phyloP scores from a whole-genome alignment of 2,329 filamentous ascomycete species.

The Calonectria fujianensis region DNA sequence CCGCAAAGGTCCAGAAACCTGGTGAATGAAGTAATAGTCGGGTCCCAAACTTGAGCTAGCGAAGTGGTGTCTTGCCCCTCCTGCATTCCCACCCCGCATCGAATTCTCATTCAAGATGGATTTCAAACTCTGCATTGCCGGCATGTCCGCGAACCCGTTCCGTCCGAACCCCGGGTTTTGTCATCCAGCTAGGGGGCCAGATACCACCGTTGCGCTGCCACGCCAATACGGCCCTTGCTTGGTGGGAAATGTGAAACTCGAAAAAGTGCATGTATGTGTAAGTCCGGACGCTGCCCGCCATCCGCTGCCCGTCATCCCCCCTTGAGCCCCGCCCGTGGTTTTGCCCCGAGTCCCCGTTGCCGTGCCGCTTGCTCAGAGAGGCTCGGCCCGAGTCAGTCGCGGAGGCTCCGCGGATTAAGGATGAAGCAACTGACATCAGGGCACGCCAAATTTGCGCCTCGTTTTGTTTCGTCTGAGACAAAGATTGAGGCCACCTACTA shows the following conservation, averaged over 20 bases:
- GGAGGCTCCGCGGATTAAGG: constrained; percentile 2
- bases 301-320: constrained; percentile 31
- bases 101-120: constrained; percentile 24
- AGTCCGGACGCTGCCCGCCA: constrained; percentile 24
- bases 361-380: constrained; percentile 23
- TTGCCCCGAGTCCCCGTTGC: constrained; percentile 28
- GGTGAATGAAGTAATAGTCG: constrained; percentile 18
- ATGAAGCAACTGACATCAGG: background rate
- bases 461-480: constrained; percentile 16
- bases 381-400: constrained; percentile 33
- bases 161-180: constrained; percentile 13
- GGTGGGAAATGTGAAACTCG: background rate
- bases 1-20: constrained; percentile 26
- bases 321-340: constrained; percentile 23
- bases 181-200: background rate
- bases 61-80: background rate
- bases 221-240: constrained; percentile 5
- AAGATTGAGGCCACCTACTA: background rate
- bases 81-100: constrained; percentile 22
- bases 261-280: constrained; percentile 3
- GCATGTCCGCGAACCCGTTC: constrained; percentile 24
- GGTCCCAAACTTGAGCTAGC: background rate
- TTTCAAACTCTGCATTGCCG: constrained; percentile 36
- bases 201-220: background rate
- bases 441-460: background rate